Evolutionary conservation across 148 eudicot species (phyloP).

Genomic region (Pouteria glomerata): DNA sequence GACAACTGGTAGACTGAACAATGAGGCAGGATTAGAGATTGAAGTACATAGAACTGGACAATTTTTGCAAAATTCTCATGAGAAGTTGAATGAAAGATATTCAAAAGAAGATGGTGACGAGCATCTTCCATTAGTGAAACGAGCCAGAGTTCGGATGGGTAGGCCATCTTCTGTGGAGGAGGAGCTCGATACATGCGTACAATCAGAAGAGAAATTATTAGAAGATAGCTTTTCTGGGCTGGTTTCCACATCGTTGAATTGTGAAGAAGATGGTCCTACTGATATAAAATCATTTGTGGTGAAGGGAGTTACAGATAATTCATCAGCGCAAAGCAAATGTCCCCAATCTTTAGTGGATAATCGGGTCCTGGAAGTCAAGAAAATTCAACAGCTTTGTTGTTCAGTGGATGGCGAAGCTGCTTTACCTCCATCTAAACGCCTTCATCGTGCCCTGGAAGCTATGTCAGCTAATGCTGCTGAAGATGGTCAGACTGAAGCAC

Average conservation of each 20-base stretch:
- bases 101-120: conserved; percentile 83
- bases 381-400: conserved; percentile 33
- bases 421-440: conserved; percentile 94
- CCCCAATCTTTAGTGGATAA: conserved; percentile 28
- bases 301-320: conserved; percentile 14
- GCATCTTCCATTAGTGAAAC: conserved; percentile 84
- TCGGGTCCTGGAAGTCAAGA: conserved; percentile 35
- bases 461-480: conserved; percentile 97
- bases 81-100: conserved; percentile 21
- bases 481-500: conserved; percentile 36
- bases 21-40: conserved; percentile 25
- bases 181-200: conserved; percentile 32
- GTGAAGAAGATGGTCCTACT: conserved; percentile 27
- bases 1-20: conserved; percentile 26
- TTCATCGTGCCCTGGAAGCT: conserved; percentile 93
- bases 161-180: conserved; percentile 40
- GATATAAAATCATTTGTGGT: conserved; percentile 20
- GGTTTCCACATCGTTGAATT: conserved; percentile 19
- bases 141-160: conserved; percentile 97
- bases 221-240: conserved; percentile 24
- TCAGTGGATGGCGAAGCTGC: conserved; percentile 86
- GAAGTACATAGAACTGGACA: conserved; percentile 19
- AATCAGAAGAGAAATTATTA: conserved; percentile 32
- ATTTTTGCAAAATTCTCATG: conserved; percentile 23
- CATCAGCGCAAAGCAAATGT: conserved; percentile 24